Base-by-base conservation (phyloP, 352 stramenopile species). In the Aphanomyces euteiches region DNA sequence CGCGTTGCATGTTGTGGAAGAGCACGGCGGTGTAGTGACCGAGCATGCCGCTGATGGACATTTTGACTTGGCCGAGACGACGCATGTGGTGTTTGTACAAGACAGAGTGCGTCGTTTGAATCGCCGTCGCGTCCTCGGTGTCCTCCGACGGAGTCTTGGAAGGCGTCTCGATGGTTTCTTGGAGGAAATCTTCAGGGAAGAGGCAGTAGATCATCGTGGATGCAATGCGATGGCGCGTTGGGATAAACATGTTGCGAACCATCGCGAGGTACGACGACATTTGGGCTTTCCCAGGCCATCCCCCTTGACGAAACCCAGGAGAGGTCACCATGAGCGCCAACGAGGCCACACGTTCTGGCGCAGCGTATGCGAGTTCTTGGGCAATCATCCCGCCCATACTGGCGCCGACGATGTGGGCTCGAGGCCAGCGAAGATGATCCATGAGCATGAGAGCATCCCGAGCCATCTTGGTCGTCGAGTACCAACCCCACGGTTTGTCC, bases 271-370 rank as follows among this genome's bases (percentile, higher is more conserved):
- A 40, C 8, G 28, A 28, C 7, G 7, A 13, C n/a, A 40, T 28
- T 15, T 41, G 56, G 15, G 56, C 28, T 10, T 19, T 40, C 19
- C 56, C 28, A 38, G 19, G n/a, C n/a, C 12, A 45, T n/a, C 13
- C 19, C 3, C 28, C 56, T 6, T 34, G n/a, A 8, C 12, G 13
- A n/a, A 40, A 56, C 0, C 81, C 83, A 10, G 77, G 79, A n/a
- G 79, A 82, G 21, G 83, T 88, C 28, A 88, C 83, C 19, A 90
- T 68, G 0, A 91, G 75, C 15, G 81, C 83, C 12, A 91, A 75
- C 58, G 82, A 90, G 56, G 78, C 66, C 5, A 91, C 68, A n/a
- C 82, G 74, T 50, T 86, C 66, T 0, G 78, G 81, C 5, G 81
- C 78, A 10, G 66, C 56, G 1, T 77, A 67, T 1, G 79, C 79